Conservation (phyloP, 495 filamentous ascomycete genomes). For the Thozetella sp. region DNA sequence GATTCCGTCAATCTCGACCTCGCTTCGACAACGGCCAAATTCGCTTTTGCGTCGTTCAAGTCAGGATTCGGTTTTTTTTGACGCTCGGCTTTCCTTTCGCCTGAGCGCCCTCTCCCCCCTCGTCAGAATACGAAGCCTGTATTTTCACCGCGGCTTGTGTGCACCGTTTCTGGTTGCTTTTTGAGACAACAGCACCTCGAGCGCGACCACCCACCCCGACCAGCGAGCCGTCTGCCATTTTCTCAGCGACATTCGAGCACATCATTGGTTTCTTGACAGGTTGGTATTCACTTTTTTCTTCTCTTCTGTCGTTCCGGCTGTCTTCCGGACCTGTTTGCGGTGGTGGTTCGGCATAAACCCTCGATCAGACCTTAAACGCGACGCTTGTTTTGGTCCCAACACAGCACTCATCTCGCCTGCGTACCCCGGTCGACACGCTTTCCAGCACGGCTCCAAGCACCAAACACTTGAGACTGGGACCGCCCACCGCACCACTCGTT, state of each 20-base stretch:
- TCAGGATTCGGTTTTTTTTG: conserved; percentile 26
- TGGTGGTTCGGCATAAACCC: too few relatives aligned
- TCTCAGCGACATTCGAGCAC: conserved; percentile 12
- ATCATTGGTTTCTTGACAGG: conserved; percentile 18
- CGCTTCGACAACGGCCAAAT: conserved; percentile 37
- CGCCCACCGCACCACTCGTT: not conserved
- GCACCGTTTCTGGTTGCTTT: not conserved
- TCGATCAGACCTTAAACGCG: not conserved
- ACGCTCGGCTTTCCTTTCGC: conserved; percentile 18
- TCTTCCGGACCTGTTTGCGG: not conserved
- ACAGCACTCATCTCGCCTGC: not conserved
- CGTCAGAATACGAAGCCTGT: too few relatives aligned
- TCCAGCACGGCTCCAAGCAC: not conserved
- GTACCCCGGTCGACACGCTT: not conserved
- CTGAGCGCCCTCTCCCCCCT: too few relatives aligned
- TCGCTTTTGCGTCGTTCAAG: conserved; percentile 39
- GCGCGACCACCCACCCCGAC: not conserved
- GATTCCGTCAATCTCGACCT: conserved; percentile 23
- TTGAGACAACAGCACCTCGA: not conserved
- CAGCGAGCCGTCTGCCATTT: not conserved
- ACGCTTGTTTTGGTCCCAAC: not conserved
- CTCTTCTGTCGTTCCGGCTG: not conserved
- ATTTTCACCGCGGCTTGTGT: not conserved
- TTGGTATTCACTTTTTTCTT: conserved; percentile 14
- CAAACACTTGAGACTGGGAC: not conserved